Base-by-base conservation (phyloP, 768 basidiomycete genomes). In the Termitomyces eurrhizus region DNA sequence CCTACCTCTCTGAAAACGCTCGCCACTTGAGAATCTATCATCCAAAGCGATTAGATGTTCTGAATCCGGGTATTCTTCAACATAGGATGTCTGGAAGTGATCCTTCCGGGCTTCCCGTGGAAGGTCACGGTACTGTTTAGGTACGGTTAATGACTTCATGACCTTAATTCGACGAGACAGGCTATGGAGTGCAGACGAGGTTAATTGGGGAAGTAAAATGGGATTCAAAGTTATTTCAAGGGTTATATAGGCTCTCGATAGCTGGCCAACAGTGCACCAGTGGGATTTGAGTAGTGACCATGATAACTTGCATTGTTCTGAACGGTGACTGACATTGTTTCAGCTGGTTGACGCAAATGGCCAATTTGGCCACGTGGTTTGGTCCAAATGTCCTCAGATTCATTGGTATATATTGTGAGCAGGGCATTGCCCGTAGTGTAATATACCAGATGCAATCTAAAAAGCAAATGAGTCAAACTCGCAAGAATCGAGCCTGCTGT, bases 11-110 rank as follows among this genome's bases (percentile, higher is more conserved):
- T 37, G 52, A 6, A 56, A 55, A 26, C 39, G 59, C 29, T 58
- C 56, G 5, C 52, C 56, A 39, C 36, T 50, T 3, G 57, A 59
- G 24, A 49, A 58, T 32, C 41, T 13, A 21, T 58, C 53, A 56
- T 64, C 59, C 52, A 29, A 45, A 46, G 53, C 60, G 14, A 54
- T 36, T 13, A 45, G 33, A 32, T 64, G 57, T 56, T 61, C 63
- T 52, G 57, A 61, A 16, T 42, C 48, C 11, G 51, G 29, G 46
- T 50, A 33, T 44, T 4, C 46, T n/a, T 45, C 41, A 32, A 24
- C 18, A n/a, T 41, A 5, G 9, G 53, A 54, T 36, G 21, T 26
- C 24, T 36, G 7, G 35, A 2, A 45, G 18, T 7, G 24, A 39
- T 18, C 21, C 37, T 14, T 29, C 26, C 26, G n/a, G 26, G 11